A percentile compares a stretch with the other conserved stretches of the same genome.
These are phyloP conservation scores for Beauveria sp. DNA, from an alignment of 2,329 filamentous ascomycete genomes.

Conservation along the genomic window DNA sequence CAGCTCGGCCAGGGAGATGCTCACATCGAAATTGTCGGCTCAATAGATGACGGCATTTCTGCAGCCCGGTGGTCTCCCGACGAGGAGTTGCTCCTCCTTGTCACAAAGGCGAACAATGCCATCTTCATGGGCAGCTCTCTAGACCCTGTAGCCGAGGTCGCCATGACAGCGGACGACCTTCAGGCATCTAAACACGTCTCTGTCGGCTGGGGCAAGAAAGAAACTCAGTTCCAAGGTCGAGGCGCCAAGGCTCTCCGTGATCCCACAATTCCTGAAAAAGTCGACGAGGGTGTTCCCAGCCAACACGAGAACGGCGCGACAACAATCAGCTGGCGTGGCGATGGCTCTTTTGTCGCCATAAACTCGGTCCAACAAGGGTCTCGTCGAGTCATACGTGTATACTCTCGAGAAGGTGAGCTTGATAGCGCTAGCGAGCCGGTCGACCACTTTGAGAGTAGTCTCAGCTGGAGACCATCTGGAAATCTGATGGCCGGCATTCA, in stretches of 20 bases:
- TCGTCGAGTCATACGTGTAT: slow-evolving; percentile 80
- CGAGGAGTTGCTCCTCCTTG: slow-evolving; percentile 79
- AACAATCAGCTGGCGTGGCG: slow-evolving; percentile 85
- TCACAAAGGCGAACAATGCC: slow-evolving; percentile 69
- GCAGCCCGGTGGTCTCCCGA: slow-evolving; percentile 92
- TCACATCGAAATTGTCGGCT: slow-evolving; percentile 89
- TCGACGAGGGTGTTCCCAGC: slow-evolving; percentile 76
- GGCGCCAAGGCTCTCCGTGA: slow-evolving; percentile 80
- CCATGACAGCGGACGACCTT: slow-evolving; percentile 67
- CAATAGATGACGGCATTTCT: slow-evolving; percentile 83
- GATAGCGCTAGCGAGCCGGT: slow-evolving; percentile 94
- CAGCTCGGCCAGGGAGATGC: slow-evolving; percentile 47
- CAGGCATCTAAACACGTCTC: slow-evolving; percentile 89
- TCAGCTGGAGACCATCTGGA: slow-evolving; percentile 88
- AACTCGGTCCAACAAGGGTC: slow-evolving; percentile 64
- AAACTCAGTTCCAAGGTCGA: slow-evolving; percentile 94
- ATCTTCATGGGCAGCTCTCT: slow-evolving; percentile 92
- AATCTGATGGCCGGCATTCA: slow-evolving; percentile 88
- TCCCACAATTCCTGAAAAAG: slow-evolving; percentile 86
- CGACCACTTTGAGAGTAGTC: slow-evolving; percentile 74
- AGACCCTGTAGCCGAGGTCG: slow-evolving; percentile 70
- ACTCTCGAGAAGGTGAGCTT: slow-evolving; percentile 79
- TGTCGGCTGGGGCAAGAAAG: slow-evolving; percentile 96
- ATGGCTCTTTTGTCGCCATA: slow-evolving; percentile 83
- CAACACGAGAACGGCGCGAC: slow-evolving; percentile 62